Base-by-base conservation (phyloP, 768 basidiomycete genomes). In the Ramaria sp. region DNA sequence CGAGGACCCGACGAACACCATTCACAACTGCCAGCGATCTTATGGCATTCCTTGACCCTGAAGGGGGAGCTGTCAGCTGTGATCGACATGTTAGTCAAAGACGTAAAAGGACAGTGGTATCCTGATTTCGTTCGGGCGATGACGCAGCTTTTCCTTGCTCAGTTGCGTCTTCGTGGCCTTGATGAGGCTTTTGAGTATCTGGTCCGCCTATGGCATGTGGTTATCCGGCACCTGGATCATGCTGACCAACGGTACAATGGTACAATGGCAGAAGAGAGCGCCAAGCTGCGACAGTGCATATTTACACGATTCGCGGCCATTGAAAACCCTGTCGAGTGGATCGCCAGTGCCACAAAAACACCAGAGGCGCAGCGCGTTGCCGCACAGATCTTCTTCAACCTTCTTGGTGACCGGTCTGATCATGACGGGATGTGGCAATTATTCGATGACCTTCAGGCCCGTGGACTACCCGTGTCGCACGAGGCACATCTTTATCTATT, bases 401-500 rank as follows among this genome's bases (percentile, higher is more conserved):
- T 44, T 3, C 32, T 44, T 3, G 12, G 28, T 8, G 32, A 47
- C 5, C 41, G 27, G 10, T 18, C 43, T 13, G 41, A 44, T 37
- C 15, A 25, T 30, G 52, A 54, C 9, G 18, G n/a, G 18, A 10
- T 27, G 3, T 44, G 41, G 30, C 52, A 32, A 15, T 18, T 54
- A 22, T 54, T 47, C 30, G 59, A 70, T 20, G 67, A 70, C 52
- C 68, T 81, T 70, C 59, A 65, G 48, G 58, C 57, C 30, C 73
- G 73, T 42, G 50, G 59, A 6, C 48, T 79, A 13, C 45, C 58
- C 15, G 55, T 74, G 7, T 57, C 65, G 1, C 48, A 57, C 34
- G 42, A 59, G 43, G 58, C 69, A 22, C 69, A 69, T 37, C 62
- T 73, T 28, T 54, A 56, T 20, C 51, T 81, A 48, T 67, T 76